Conservation (phyloP, 176 grass and related monocot genomes). For the Zea mays region DNA sequence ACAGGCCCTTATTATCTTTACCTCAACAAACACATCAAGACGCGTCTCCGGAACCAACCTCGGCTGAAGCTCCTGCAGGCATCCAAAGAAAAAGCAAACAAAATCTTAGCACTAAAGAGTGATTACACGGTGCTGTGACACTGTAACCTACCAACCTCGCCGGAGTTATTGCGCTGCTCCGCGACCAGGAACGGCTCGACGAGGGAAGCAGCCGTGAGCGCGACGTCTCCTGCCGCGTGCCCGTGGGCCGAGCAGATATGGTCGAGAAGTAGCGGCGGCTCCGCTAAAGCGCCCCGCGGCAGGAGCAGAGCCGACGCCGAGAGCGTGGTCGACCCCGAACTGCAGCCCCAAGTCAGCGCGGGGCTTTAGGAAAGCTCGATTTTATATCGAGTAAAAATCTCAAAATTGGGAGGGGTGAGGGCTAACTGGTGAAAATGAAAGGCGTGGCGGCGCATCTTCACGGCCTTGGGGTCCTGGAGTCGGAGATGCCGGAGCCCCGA, state of each 20-base stretch:
- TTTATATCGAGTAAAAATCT: neutral
- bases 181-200: slow-evolving; percentile 70
- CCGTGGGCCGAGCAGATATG: slow-evolving; percentile 47
- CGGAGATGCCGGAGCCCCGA: neutral
- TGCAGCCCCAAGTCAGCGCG: slow-evolving; percentile 36
- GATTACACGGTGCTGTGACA: neutral
- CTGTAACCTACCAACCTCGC: slow-evolving; percentile 52
- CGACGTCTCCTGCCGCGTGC: slow-evolving; percentile 51
- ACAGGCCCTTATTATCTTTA: slow-evolving; percentile 41
- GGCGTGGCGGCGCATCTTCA: slow-evolving; percentile 89
- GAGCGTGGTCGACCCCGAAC: slow-evolving; percentile 77
- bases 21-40: slow-evolving; percentile 84
- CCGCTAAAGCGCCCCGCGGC: slow-evolving; percentile 48
- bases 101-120: slow-evolving; percentile 4
- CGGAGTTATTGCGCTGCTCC: slow-evolving; percentile 58
- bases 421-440: slow-evolving; percentile 84
- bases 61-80: slow-evolving; percentile 55
- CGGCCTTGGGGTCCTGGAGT: slow-evolving; percentile 81
- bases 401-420: neutral
- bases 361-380: slow-evolving; percentile 8
- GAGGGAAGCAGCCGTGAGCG: slow-evolving; percentile 62
- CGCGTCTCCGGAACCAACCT: slow-evolving; percentile 53
- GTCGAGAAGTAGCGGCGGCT: slow-evolving; percentile 44
- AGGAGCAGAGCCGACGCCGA: slow-evolving; percentile 77
- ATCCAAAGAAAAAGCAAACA: slow-evolving; percentile 29